These are phyloP conservation scores for Pythium insidiosum DNA, from an alignment of 352 stramenopile species.

Conservation along the genomic window DNA sequence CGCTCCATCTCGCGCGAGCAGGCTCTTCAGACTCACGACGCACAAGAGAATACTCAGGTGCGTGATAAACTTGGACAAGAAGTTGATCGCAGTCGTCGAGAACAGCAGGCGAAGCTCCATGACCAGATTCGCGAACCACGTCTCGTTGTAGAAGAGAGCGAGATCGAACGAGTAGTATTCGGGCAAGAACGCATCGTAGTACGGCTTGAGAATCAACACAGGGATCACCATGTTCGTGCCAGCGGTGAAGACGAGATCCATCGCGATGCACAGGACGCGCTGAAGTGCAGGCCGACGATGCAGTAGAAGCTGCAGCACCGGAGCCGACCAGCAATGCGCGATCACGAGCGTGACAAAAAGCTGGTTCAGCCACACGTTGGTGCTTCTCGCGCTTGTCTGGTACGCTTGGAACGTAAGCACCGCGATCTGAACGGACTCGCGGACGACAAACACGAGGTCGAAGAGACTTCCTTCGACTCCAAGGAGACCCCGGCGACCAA, in stretches of 20 bases:
- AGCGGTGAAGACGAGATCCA: constrained; percentile 20
- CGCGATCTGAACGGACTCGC: constrained; percentile 32
- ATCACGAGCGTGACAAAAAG: constrained; percentile 29
- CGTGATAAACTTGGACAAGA: not conserved
- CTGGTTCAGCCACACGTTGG: constrained; percentile 43
- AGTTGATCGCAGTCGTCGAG: not conserved
- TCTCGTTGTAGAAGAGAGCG: constrained; percentile 28
- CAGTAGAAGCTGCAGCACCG: constrained; percentile 15
- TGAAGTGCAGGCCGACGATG: constrained; percentile 1
- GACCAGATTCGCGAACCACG: constrained; percentile 30
- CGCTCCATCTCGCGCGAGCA: not conserved
- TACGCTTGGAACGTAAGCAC: constrained; percentile 36
- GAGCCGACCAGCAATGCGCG: constrained; percentile 26
- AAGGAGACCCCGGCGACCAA: constrained; percentile 14
- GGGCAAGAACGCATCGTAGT: constrained; percentile 21
- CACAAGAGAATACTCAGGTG: not conserved
- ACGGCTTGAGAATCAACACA: constrained; percentile 27
- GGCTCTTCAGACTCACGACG: not conserved
- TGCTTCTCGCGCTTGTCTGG: constrained; percentile 28
- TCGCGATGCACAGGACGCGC: constrained; percentile 16
- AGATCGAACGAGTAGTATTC: constrained; percentile 22
- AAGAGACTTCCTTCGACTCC: constrained; percentile 27
- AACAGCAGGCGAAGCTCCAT: constrained; percentile 36
- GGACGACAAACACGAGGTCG: constrained; percentile 16
- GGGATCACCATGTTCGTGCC: constrained; percentile 19